Percentiles rank a stretch among this genome's conserved stretches.
These are phyloP conservation scores for Blumeriella jaapii DNA, from an alignment of 2,329 filamentous ascomycete genomes.

Conservation along the genomic window DNA sequence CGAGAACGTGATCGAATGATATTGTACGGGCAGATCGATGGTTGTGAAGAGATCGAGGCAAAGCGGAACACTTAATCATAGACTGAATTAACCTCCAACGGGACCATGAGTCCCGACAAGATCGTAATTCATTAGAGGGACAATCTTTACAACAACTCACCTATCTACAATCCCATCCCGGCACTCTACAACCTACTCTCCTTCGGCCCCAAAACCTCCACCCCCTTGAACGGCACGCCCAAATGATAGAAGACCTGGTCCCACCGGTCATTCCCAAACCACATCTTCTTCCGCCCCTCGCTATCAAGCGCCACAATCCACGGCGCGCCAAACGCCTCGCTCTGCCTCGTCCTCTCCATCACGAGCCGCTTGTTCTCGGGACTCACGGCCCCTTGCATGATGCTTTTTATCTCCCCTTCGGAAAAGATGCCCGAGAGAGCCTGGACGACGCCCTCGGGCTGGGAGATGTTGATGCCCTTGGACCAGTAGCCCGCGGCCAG, in stretches of 20 bases:
- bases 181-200: conserved; percentile 1
- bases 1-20: too few relatives aligned
- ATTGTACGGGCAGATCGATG: too few relatives aligned
- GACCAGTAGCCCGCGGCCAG: conserved; percentile 14
- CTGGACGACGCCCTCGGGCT: conserved; percentile 9
- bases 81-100: too few relatives aligned
- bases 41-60: too few relatives aligned
- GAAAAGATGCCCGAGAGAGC: conserved; percentile 12
- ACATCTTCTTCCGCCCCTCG: conserved; percentile 10
- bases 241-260: conserved; percentile 16
- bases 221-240: conserved; percentile 12
- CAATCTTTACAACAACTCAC: too few relatives aligned
- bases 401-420: conserved; percentile 7
- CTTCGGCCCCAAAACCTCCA: conserved; percentile 1
- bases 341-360: conserved; percentile 11
- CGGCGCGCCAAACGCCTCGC: conserved; percentile 15
- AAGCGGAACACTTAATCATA: too few relatives aligned
- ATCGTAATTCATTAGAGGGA: too few relatives aligned
- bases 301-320: conserved; percentile 14
- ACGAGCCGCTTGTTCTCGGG: conserved; percentile 15
- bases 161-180: not conserved
- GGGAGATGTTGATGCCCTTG: conserved; percentile 12
- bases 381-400: conserved; percentile 11
- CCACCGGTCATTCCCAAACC: conserved; percentile 19
- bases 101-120: too few relatives aligned